A percentile compares a stretch with the other conserved stretches of the same genome.
These are phyloP conservation scores for Drechslerella dactyloides DNA, from an alignment of 2,329 filamentous ascomycete species.

Conservation along the genomic window DNA sequence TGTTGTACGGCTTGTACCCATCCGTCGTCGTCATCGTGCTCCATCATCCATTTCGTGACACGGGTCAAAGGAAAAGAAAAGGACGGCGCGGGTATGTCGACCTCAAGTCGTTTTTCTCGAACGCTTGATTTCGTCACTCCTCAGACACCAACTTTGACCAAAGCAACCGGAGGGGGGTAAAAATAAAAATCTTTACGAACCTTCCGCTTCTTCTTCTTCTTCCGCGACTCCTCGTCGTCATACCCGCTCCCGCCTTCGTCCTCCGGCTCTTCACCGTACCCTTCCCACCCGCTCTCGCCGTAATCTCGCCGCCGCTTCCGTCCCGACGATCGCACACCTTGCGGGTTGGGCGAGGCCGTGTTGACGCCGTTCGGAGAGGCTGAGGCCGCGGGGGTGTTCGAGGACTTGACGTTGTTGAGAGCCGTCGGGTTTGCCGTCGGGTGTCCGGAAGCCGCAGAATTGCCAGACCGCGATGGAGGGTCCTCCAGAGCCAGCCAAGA, in stretches of 20 bases:
- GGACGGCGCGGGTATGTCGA: constrained; percentile 21
- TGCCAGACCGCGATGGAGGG: constrained; percentile 47
- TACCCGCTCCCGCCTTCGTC: constrained; percentile 60
- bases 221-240: constrained; percentile 57
- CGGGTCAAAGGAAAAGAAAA: too few species aligned
- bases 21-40: constrained; percentile 14
- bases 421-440: constrained; percentile 24
- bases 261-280: constrained; percentile 61
- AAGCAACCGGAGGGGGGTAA: constrained; percentile 11
- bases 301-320: constrained; percentile 45
- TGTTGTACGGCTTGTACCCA: constrained; percentile 19
- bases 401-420: constrained; percentile 40
- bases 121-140: constrained; percentile 42
- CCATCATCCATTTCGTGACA: background rate
- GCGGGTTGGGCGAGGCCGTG: constrained; percentile 47
- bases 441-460: constrained; percentile 33
- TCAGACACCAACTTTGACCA: constrained; percentile 48
- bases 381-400: constrained; percentile 32
- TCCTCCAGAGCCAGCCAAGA: constrained; percentile 55
- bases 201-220: constrained; percentile 53
- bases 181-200: constrained; percentile 31
- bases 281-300: constrained; percentile 53
- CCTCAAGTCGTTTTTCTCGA: constrained; percentile 30
- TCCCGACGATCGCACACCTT: constrained; percentile 37
- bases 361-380: constrained; percentile 41